Evolutionary conservation across 2,329 filamentous ascomycete genomes (phyloP).

Genomic region (Trichophyton simii): DNA sequence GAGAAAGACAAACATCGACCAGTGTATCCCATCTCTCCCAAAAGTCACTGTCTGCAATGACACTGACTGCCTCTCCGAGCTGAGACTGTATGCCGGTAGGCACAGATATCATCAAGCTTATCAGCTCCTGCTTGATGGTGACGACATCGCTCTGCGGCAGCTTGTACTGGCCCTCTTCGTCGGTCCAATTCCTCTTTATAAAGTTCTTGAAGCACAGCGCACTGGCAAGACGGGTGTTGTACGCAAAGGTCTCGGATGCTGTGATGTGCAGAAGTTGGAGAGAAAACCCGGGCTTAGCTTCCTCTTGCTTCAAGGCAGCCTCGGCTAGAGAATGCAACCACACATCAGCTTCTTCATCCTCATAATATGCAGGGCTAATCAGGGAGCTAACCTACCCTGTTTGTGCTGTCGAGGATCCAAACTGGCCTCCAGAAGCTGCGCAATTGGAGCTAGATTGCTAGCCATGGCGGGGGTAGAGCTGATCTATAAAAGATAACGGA

Average conservation of each 20-base stretch:
- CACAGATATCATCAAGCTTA: constrained; percentile 90
- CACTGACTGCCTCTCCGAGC: constrained; percentile 88
- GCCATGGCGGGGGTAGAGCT: constrained; percentile 39
- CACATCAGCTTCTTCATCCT: neutral
- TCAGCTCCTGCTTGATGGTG: constrained; percentile 88
- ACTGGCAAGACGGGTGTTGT: constrained; percentile 71
- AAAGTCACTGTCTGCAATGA: constrained; percentile 96
- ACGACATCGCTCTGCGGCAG: constrained; percentile 68
- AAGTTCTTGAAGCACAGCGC: constrained; percentile 98
- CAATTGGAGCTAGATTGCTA: constrained; percentile 50
- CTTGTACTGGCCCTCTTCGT: constrained; percentile 90
- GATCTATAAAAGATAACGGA: constrained; percentile 16
- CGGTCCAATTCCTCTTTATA: constrained; percentile 86
- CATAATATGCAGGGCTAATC: neutral
- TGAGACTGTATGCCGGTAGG: constrained; percentile 81
- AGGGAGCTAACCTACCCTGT: constrained; percentile 51
- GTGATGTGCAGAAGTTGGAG: constrained; percentile 82
- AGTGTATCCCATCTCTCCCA: constrained; percentile 95
- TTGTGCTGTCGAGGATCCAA: constrained; percentile 78
- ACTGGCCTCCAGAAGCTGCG: constrained; percentile 79
- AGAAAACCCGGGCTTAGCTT: constrained; percentile 77
- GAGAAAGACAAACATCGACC: constrained; percentile 50
- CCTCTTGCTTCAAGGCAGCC: constrained; percentile 61
- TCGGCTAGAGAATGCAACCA: constrained; percentile 51
- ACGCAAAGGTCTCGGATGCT: constrained; percentile 56